Conservation (phyloP, 306 rosid genomes). For the Elaeagnus macrophylla region DNA sequence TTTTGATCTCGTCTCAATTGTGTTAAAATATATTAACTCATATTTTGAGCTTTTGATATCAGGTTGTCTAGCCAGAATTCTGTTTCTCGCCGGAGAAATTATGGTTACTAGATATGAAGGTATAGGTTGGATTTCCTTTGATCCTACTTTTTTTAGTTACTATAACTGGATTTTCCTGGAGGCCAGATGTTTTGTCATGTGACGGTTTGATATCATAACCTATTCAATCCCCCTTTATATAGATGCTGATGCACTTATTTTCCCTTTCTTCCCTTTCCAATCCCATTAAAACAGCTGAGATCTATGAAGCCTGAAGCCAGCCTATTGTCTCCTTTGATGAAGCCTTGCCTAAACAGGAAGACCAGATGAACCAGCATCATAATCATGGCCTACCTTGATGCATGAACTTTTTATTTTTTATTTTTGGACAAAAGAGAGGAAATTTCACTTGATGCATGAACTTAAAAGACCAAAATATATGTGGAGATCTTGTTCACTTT, state of each 20-base stretch:
- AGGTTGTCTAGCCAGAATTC: slow-evolving; percentile 47
- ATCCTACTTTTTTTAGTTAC: slow-evolving; percentile 24
- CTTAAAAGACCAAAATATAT: slow-evolving; percentile 70
- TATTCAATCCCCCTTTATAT: slow-evolving; percentile 58
- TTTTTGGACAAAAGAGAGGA: too few species aligned
- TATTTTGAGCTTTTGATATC: slow-evolving; percentile 27
- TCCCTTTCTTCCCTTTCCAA: slow-evolving; percentile 90
- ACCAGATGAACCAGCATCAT: slow-evolving; percentile 97
- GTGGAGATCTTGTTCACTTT: slow-evolving; percentile 48
- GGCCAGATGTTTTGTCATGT: slow-evolving; percentile 30
- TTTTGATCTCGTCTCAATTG: neutral
- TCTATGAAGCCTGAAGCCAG: slow-evolving; percentile 96
- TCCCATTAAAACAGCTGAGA: slow-evolving; percentile 97
- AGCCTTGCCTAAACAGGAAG: slow-evolving; percentile 84
- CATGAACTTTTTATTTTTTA: too few species aligned
- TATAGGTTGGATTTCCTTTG: slow-evolving; percentile 25
- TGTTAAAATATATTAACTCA: slow-evolving; percentile 13
- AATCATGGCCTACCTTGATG: slow-evolving; percentile 91
- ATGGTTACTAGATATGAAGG: slow-evolving; percentile 43
- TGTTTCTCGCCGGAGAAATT: slow-evolving; percentile 55
- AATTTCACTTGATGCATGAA: slow-evolving; percentile 74
- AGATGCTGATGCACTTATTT: slow-evolving; percentile 87
- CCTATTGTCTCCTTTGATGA: slow-evolving; percentile 38
- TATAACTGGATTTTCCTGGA: slow-evolving; percentile 28
- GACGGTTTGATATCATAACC: slow-evolving; percentile 60